Evolutionary conservation across 169 alveolate genomes (phyloP).

Genomic region (Eimeria maxima): DNA sequence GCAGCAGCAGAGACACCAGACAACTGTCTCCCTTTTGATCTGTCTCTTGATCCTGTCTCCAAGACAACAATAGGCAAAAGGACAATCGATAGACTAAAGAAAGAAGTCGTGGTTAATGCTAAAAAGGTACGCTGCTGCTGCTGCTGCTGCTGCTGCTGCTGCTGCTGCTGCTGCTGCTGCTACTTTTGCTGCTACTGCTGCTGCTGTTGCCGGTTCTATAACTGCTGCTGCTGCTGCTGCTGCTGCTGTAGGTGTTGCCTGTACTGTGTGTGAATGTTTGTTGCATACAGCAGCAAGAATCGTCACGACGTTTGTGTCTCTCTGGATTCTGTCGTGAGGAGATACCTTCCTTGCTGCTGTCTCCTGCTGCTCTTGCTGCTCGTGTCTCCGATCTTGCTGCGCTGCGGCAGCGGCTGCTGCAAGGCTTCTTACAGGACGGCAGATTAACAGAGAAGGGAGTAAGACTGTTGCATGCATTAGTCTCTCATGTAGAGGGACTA

Average conservation of each 20-base stretch:
- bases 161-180: not conserved
- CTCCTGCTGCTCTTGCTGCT: conserved; percentile 23
- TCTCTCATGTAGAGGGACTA: conserved; percentile 38
- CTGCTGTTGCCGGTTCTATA: not conserved
- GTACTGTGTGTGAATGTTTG: not conserved
- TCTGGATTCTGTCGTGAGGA: conserved; percentile 47
- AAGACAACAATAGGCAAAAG: conserved; percentile 31
- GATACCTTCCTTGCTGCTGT: conserved; percentile 37
- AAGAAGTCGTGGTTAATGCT: conserved; percentile 55
- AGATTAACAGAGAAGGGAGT: conserved; percentile 46
- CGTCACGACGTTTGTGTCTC: conserved; percentile 16
- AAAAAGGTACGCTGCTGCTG: conserved; percentile 32
- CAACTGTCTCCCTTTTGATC: conserved; percentile 58
- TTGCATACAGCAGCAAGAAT: conserved; percentile 10
- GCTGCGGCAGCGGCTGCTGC: conserved; percentile 74
- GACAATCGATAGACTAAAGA: conserved; percentile 64
- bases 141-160: conserved; percentile 36
- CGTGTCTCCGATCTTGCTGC: conserved; percentile 42
- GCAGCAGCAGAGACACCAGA: not conserved
- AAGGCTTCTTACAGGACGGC: conserved; percentile 43
- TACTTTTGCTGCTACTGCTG: conserved; percentile 16
- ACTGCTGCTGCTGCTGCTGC: not conserved
- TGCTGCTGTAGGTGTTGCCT: not conserved
- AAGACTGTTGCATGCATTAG: conserved; percentile 29
- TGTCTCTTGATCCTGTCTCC: conserved; percentile 77